Evolutionary conservation across 768 basidiomycete species (phyloP).

Genomic region (Phylloporus rhodoxanthus): DNA sequence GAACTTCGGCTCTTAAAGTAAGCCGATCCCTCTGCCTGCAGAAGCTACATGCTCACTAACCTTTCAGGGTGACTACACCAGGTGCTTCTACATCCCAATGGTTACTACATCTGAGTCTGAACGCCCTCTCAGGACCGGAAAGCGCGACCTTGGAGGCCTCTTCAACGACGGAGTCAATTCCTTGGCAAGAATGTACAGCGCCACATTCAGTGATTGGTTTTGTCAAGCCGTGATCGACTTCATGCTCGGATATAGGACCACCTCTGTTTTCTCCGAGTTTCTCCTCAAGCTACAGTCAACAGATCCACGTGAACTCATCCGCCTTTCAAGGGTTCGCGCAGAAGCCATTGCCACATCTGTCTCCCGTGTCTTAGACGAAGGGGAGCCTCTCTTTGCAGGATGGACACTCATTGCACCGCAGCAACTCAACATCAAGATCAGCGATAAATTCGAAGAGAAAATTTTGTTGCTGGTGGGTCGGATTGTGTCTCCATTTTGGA

Average conservation of each 20-base stretch:
- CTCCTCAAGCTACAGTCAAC: constrained; percentile 79
- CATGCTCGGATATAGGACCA: constrained; percentile 80
- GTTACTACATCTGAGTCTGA: constrained; percentile 4
- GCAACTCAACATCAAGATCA: constrained; percentile 61
- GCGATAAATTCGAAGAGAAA: constrained; percentile 91
- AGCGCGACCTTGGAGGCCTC: constrained; percentile 85
- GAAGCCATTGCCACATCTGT: constrained; percentile 91
- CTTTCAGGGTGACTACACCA: constrained; percentile 76
- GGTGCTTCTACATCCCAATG: constrained; percentile 36
- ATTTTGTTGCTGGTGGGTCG: constrained; percentile 74
- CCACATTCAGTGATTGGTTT: constrained; percentile 94
- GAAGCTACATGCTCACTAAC: constrained; percentile 5
- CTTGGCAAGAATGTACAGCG: constrained; percentile 81
- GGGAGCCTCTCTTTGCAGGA: constrained; percentile 71
- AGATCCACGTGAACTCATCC: constrained; percentile 87
- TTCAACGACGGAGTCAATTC: constrained; percentile 96
- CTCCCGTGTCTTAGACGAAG: constrained; percentile 66
- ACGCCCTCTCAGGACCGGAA: constrained; percentile 69
- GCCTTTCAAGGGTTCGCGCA: constrained; percentile 81
- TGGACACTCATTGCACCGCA: constrained; percentile 92
- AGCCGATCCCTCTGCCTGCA: constrained; percentile 16
- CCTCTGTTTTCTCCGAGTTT: constrained; percentile 91
- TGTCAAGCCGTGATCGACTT: constrained; percentile 93
- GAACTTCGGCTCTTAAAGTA: constrained; percentile 93
- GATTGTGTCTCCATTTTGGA: background rate